Evolutionary conservation across 1,139 yeast genomes (phyloP), one percentile per base, ranked within the genome.

Genomic region (Candida tropicalis): DNA sequence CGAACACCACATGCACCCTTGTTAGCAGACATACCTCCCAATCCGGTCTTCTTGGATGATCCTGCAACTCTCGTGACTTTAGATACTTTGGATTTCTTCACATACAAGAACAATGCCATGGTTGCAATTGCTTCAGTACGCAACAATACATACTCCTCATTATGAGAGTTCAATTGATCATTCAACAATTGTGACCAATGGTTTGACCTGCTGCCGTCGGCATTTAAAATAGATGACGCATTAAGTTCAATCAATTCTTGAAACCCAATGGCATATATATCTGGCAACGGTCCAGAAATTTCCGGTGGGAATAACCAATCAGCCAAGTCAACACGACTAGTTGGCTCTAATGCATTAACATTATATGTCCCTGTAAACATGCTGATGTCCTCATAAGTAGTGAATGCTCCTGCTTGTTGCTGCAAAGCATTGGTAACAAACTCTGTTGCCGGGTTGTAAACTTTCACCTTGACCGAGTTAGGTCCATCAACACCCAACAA

Each of bases 171-270:
- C 47, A 84, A 68, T 51, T 87, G 85, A 27, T 68, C 70, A 44
- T 75, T 76, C 33, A 82, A 76, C 34, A 78, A 60, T 9, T 66
- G 63, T 11, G 86, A 82, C 93, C 93, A 86, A 50, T 77, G 74
- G 2, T 73, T 56, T 1, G 90, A 81, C 52, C 78, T 79, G 1
- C 87, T 65, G 23, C 75, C 71, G 73, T 95, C 84, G 48, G 87
- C 80, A 68, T 84, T 75, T 43, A 86, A 66, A 15, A 86, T 82
- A 0, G 93, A 84, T 3, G 95, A 89, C 13, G 96, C 96, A 46
- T 88, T 90, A 44, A 93, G 68, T 55, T 91, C 98, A 34, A 93
- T 87, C 35, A 93, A 82, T 59, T 93, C 99, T 61, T 95, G 99
- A 48, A 93, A 77, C 0, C 99, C 99, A 50, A 93, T 72, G 1